Percentiles rank a stretch among this genome's conserved stretches.
phyloP scores from a whole-genome alignment of 129 eudicot species.

The Chrysanthemum seticuspe region DNA sequence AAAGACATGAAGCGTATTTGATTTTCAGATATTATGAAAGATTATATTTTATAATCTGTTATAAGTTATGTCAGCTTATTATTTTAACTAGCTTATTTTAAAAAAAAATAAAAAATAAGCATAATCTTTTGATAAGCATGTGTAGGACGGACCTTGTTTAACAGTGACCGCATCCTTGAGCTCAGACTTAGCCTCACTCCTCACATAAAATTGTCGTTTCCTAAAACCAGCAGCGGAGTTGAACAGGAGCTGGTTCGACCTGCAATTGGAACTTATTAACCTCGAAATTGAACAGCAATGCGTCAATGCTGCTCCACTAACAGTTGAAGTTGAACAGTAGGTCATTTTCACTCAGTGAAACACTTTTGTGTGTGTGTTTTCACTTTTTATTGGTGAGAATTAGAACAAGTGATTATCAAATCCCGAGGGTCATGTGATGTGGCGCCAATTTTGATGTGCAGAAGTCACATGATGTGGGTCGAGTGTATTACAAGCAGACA shows the following conservation, averaged over 20 bases:
- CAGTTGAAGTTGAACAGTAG: conserved; percentile 36
- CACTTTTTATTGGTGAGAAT: conserved; percentile 18
- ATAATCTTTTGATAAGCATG: too few species aligned
- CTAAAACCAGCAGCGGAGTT: conserved; percentile 17
- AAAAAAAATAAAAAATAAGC: too few species aligned
- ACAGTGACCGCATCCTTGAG: conserved; percentile 41
- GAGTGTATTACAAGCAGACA: conserved; percentile 29
- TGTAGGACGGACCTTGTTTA: conserved; percentile 40
- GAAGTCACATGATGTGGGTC: conserved; percentile 35
- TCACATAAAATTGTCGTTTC: conserved; percentile 36
- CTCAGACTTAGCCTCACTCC: conserved; percentile 48
- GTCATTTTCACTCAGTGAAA: conserved; percentile 36
- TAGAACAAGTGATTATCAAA: conserved; percentile 10
- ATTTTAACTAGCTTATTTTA: too few species aligned
- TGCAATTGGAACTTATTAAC: conserved; percentile 28
- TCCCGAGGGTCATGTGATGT: conserved; percentile 46
- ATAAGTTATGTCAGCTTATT: too few species aligned
- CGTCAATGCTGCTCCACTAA: conserved; percentile 26
- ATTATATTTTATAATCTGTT: too few species aligned
- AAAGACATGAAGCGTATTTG: too few species aligned
- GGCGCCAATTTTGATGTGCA: conserved; percentile 20
- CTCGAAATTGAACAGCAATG: conserved; percentile 38
- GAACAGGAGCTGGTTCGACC: conserved; percentile 33
- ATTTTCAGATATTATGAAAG: too few species aligned
- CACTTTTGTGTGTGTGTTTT: neutral